A percentile compares a stretch with the other conserved stretches of the same genome.
Evolutionary conservation across 1,284 basidiomycete species (phyloP).

Genomic region (Fomitopsis palustris): DNA sequence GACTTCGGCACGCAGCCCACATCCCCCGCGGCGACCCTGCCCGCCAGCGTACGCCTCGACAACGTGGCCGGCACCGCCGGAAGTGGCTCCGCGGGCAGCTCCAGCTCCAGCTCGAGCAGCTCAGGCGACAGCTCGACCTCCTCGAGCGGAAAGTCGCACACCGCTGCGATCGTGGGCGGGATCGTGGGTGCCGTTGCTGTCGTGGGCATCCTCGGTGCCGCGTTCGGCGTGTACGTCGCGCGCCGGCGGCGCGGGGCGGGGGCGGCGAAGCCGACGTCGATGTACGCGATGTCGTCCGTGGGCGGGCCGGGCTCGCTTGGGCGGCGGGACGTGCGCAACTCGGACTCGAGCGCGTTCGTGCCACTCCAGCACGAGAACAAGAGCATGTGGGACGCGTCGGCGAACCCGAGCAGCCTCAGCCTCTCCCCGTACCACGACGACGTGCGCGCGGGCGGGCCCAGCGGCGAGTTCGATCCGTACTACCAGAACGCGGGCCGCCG

Average conservation of each 20-base stretch:
- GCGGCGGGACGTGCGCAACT: slow-evolving; percentile 32
- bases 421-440: slow-evolving; percentile 44
- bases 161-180: slow-evolving; percentile 45
- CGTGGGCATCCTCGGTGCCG: slow-evolving; percentile 45
- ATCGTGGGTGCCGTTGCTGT: slow-evolving; percentile 48
- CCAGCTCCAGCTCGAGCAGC: slow-evolving; percentile 9
- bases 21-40: slow-evolving; percentile 44
- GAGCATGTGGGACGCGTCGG: slow-evolving; percentile 34
- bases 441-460: slow-evolving; percentile 17
- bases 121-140: slow-evolving; percentile 12
- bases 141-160: slow-evolving; percentile 29
- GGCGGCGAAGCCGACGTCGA: slow-evolving; percentile 21
- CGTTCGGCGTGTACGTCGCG: slow-evolving; percentile 42
- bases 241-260: slow-evolving; percentile 42
- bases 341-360: slow-evolving; percentile 57
- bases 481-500: slow-evolving; percentile 20
- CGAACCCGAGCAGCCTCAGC: slow-evolving; percentile 46
- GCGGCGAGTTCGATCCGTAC: slow-evolving; percentile 29
- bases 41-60: slow-evolving; percentile 41
- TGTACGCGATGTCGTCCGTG: slow-evolving; percentile 36
- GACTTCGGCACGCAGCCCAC: slow-evolving; percentile 67
- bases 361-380: slow-evolving; percentile 53
- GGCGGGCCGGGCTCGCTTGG: slow-evolving; percentile 24
- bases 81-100: slow-evolving; percentile 16
- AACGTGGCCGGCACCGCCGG: slow-evolving; percentile 37